phyloP scores from a whole-genome alignment of 345 rosid genomes.

The Melastoma malabathricum region DNA sequence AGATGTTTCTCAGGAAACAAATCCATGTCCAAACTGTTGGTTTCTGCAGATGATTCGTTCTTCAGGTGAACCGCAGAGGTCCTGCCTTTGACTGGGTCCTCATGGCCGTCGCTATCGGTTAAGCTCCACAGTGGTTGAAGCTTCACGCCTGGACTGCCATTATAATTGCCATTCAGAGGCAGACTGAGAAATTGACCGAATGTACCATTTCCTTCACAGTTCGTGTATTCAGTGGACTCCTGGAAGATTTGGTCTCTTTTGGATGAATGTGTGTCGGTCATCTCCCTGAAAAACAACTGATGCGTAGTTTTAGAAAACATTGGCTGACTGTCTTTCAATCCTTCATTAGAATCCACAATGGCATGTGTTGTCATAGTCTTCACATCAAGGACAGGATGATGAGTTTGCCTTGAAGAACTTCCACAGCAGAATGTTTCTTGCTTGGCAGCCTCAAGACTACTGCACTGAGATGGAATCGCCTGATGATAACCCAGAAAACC shows the following conservation, averaged over 20 bases:
- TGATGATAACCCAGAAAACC: conserved; percentile 8
- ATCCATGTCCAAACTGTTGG: conserved; percentile 65
- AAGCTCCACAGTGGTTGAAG: conserved; percentile 48
- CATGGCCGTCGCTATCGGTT: conserved; percentile 28
- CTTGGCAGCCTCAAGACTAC: conserved; percentile 8
- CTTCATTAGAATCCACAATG: conserved; percentile 28
- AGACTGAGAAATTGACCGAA: conserved; percentile 28
- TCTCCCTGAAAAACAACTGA: conserved; percentile 23
- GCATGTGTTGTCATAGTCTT: conserved; percentile 37
- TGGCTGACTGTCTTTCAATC: conserved; percentile 17
- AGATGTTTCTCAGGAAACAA: conserved; percentile 18
- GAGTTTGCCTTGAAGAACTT: conserved; percentile 14
- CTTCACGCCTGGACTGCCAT: conserved; percentile 30
- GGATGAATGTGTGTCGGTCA: conserved; percentile 22
- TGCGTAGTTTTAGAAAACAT: conserved; percentile 21
- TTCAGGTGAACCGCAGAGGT: conserved; percentile 14
- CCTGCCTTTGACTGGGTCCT: conserved; percentile 12
- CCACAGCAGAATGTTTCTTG: conserved; percentile 8
- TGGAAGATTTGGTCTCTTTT: conserved; percentile 24
- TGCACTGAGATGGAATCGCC: conserved; percentile 9
- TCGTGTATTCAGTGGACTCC: conserved; percentile 25
- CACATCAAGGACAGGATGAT: conserved; percentile 18
- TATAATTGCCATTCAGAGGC: conserved; percentile 27
- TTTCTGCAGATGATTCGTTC: conserved; percentile 62
- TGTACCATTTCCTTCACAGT: conserved; percentile 23